phyloP scores from a whole-genome alignment of 495 filamentous ascomycete genomes.

The Talaromyces trachyspermus region DNA sequence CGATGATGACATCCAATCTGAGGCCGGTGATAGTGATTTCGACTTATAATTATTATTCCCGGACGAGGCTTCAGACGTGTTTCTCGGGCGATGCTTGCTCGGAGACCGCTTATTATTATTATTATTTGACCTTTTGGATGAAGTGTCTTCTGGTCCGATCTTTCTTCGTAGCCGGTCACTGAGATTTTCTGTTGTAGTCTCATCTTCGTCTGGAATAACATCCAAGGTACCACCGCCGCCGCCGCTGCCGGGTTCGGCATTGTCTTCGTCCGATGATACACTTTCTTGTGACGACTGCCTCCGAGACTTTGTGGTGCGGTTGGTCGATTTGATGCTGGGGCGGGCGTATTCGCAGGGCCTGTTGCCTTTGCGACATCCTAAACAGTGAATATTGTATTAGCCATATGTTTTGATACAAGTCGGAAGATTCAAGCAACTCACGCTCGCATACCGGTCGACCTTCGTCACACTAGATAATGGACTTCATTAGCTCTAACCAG shows the following conservation, averaged over 20 bases:
- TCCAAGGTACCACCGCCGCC: slow-evolving; percentile 48
- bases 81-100: slow-evolving; percentile 35
- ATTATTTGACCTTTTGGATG: slow-evolving; percentile 24
- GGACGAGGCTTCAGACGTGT: slow-evolving; percentile 29
- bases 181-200: slow-evolving; percentile 29
- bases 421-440: too few relatives aligned
- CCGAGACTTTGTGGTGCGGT: slow-evolving; percentile 37
- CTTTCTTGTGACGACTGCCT: slow-evolving; percentile 36
- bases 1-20: slow-evolving; percentile 28
- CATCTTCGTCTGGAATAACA: slow-evolving; percentile 62
- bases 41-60: slow-evolving; percentile 33
- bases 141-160: slow-evolving; percentile 6
- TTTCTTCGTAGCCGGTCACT: slow-evolving; percentile 8
- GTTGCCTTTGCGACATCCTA: slow-evolving; percentile 78
- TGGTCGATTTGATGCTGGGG: slow-evolving; percentile 40
- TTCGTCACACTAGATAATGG: slow-evolving; percentile 66
- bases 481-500: neutral
- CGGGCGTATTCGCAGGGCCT: slow-evolving; percentile 81
- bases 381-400: slow-evolving; percentile 10
- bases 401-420: too few relatives aligned
- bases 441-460: slow-evolving; percentile 79
- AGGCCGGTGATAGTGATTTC: slow-evolving; percentile 37
- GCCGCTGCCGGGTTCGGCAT: slow-evolving; percentile 37
- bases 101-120: slow-evolving; percentile 34
- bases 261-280: slow-evolving; percentile 43